Evolutionary conservation across 2,329 filamentous ascomycete genomes (phyloP).

Genomic region (Penicillium sp.): DNA sequence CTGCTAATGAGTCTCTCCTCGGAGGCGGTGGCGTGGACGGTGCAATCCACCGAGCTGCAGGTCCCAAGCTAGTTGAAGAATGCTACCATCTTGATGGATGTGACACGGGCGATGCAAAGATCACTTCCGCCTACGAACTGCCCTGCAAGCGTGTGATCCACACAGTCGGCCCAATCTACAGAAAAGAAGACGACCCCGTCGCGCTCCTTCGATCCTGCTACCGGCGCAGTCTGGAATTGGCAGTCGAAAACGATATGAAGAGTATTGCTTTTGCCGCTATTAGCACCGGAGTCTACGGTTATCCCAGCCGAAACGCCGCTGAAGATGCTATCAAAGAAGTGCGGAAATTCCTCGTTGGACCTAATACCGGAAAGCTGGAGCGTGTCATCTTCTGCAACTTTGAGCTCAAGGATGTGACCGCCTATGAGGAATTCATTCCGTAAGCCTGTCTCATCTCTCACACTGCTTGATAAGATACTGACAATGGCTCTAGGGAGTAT

Average conservation of each 20-base stretch:
- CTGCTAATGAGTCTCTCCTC: constrained; percentile 74
- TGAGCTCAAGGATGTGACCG: constrained; percentile 69
- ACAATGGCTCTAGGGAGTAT: constrained; percentile 40
- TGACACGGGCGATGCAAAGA: constrained; percentile 74
- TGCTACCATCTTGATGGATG: constrained; percentile 73
- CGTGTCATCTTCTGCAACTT: constrained; percentile 85
- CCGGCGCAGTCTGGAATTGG: constrained; percentile 67
- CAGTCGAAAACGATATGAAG: constrained; percentile 63
- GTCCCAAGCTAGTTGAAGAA: constrained; percentile 65
- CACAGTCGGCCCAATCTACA: constrained; percentile 82
- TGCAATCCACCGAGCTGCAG: constrained; percentile 83
- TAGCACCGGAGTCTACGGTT: constrained; percentile 88
- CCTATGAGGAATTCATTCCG: constrained; percentile 72
- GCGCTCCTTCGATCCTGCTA: constrained; percentile 66
- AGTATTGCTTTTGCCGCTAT: constrained; percentile 80
- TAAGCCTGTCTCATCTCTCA: constrained; percentile 50
- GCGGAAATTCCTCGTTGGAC: constrained; percentile 53
- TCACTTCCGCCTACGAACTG: constrained; percentile 74
- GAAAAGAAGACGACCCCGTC: constrained; percentile 31
- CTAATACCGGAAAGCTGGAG: constrained; percentile 54
- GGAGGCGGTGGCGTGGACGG: constrained; percentile 91
- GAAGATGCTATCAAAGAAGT: constrained; percentile 66
- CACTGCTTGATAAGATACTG: constrained; percentile 2
- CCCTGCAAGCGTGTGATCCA: constrained; percentile 82
- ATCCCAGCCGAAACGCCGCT: constrained; percentile 73